Conservation (phyloP, 768 basidiomycete genomes). For the Boletus vinaceobasis region DNA sequence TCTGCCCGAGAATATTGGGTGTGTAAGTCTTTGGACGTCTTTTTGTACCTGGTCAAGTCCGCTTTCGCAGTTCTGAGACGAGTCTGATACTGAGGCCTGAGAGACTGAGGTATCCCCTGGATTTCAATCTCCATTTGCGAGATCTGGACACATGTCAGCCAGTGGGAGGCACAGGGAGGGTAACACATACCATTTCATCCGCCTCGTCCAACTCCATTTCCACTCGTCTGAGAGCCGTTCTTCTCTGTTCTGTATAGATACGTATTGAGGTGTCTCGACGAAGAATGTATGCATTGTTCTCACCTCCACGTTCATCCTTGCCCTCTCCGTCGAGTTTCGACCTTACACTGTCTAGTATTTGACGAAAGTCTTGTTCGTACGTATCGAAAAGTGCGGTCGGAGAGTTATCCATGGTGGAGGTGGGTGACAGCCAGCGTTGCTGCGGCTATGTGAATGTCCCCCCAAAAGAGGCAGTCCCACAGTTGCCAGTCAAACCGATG, state of each 20-base stretch:
- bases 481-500: neutral
- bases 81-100: slow-evolving; percentile 71
- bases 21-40: slow-evolving; percentile 70
- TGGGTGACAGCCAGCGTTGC: slow-evolving; percentile 4
- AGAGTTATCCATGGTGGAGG: slow-evolving; percentile 66
- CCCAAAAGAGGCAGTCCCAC: slow-evolving; percentile 27
- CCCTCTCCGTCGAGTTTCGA: slow-evolving; percentile 74
- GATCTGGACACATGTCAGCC: slow-evolving; percentile 48
- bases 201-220: slow-evolving; percentile 98
- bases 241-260: slow-evolving; percentile 64
- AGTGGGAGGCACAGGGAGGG: neutral
- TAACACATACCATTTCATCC: slow-evolving; percentile 80
- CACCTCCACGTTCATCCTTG: slow-evolving; percentile 67
- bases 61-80: slow-evolving; percentile 74
- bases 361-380: slow-evolving; percentile 90
- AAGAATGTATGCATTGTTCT: slow-evolving; percentile 22
- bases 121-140: slow-evolving; percentile 99
- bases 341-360: slow-evolving; percentile 71
- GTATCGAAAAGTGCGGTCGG: slow-evolving; percentile 85
- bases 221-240: slow-evolving; percentile 73
- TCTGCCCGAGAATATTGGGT: slow-evolving; percentile 69
- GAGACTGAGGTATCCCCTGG: slow-evolving; percentile 86
- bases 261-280: neutral
- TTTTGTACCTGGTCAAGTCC: slow-evolving; percentile 77
- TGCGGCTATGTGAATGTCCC: slow-evolving; percentile 13